A percentile compares a stretch with the other conserved stretches of the same genome.
Evolutionary conservation across 1,284 basidiomycete genomes (phyloP).

Genomic region (Volvariella volvacea): DNA sequence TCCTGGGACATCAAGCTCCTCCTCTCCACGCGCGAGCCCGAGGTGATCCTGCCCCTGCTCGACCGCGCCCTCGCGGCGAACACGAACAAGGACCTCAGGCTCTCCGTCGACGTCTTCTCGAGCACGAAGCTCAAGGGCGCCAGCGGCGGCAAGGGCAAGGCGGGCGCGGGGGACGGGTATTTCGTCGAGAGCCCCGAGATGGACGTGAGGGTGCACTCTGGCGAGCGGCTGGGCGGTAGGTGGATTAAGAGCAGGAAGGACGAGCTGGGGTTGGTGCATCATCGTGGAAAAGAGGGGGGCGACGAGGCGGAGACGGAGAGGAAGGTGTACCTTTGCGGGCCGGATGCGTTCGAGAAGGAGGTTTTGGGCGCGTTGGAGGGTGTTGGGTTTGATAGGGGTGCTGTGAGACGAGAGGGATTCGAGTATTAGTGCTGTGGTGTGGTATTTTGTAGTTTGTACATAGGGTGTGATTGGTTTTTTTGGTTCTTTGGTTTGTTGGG

Average conservation of each 20-base stretch:
- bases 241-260: conserved; percentile 8
- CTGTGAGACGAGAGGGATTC: conserved; percentile 30
- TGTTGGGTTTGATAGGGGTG: conserved; percentile 20
- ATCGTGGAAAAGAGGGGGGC: conserved; percentile 16
- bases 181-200: conserved; percentile 3
- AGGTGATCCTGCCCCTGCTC: conserved; percentile 34
- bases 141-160: background rate
- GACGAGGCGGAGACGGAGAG: conserved; percentile 12
- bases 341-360: conserved; percentile 26
- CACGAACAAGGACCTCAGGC: conserved; percentile 8
- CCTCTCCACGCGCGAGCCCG: conserved; percentile 43
- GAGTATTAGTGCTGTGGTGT: too few relatives aligned
- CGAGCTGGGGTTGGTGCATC: too few relatives aligned
- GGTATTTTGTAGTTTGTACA: too few relatives aligned
- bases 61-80: conserved; percentile 12
- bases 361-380: conserved; percentile 20
- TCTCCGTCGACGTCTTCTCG: conserved; percentile 22
- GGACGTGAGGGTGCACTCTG: conserved; percentile 15
- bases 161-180: background rate
- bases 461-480: too few relatives aligned
- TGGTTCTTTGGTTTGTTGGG: too few relatives aligned
- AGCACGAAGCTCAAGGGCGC: too few relatives aligned
- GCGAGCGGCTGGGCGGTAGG: conserved; percentile 17
- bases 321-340: conserved; percentile 32
- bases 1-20: conserved; percentile 35